Conservation (phyloP, 306 rosid genomes). For the Trifolium pratense region DNA sequence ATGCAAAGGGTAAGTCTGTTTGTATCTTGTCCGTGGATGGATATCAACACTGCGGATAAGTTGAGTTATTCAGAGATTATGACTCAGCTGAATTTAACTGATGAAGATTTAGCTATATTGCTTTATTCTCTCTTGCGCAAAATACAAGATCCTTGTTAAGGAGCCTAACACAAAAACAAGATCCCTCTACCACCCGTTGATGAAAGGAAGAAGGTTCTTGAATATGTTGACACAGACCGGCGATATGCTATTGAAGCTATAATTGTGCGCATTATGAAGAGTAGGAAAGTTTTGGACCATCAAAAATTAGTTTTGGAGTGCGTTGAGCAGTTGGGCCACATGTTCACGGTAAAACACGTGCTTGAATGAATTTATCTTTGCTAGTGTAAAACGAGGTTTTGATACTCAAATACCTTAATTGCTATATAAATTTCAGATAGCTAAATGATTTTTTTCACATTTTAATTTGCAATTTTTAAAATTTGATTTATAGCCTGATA, state of each 20-base stretch:
- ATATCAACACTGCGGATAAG: no score
- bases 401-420: conserved; percentile 2
- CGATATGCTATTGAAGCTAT: conserved; percentile 94
- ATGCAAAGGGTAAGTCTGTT: no score
- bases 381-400: background rate
- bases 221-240: conserved; percentile 87
- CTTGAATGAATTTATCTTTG: conserved; percentile 16
- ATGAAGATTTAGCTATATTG: conserved; percentile 60
- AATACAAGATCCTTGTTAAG: conserved; percentile 76
- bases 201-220: conserved; percentile 78
- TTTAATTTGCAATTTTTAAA: no score
- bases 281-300: conserved; percentile 71
- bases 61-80: conserved; percentile 78
- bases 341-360: conserved; percentile 72
- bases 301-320: conserved; percentile 80
- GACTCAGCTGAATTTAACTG: conserved; percentile 74
- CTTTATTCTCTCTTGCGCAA: conserved; percentile 89
- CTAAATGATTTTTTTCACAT: no score
- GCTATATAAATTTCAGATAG: no score
- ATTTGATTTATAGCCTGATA: conserved; percentile 67
- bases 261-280: conserved; percentile 87
- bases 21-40: no score
- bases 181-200: conserved; percentile 86
- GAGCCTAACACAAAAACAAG: conserved; percentile 73
- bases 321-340: conserved; percentile 71